A percentile compares a stretch with the other conserved stretches of the same genome.
Evolutionary conservation across 805 yeast genomes (phyloP).

Genomic region (Candida methanosorbosa): DNA sequence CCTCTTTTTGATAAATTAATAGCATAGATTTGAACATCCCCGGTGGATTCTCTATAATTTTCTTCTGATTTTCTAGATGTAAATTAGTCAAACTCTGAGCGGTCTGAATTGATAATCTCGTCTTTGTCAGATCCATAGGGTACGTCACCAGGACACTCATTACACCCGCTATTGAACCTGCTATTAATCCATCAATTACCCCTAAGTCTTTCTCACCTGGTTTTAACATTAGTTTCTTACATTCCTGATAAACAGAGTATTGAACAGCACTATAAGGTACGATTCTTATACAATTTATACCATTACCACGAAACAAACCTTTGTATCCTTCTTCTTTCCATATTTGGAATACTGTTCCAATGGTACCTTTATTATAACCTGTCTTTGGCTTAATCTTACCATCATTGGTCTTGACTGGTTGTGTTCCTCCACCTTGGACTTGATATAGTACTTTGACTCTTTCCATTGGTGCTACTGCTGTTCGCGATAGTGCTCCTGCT

Average conservation of each 20-base stretch:
- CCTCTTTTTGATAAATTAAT: slow-evolving; percentile 65
- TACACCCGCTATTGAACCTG: slow-evolving; percentile 80
- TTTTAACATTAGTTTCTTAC: slow-evolving; percentile 32
- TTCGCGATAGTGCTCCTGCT: slow-evolving; percentile 77
- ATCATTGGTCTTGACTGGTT: slow-evolving; percentile 11
- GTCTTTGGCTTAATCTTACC: slow-evolving; percentile 23
- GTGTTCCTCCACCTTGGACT: slow-evolving; percentile 50
- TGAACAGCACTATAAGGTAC: slow-evolving; percentile 95
- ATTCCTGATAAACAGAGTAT: slow-evolving; percentile 70
- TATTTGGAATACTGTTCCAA: slow-evolving; percentile 66
- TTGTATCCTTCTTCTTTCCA: slow-evolving; percentile 87
- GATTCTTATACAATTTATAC: slow-evolving; percentile 80
- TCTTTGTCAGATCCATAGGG: slow-evolving; percentile 86
- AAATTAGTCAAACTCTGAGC: slow-evolving; percentile 48
- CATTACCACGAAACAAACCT: slow-evolving; percentile 87
- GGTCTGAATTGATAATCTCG: slow-evolving; percentile 83
- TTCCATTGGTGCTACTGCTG: slow-evolving; percentile 92
- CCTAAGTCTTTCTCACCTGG: slow-evolving; percentile 28
- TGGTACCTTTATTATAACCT: slow-evolving; percentile 56
- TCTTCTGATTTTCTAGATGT: slow-evolving; percentile 21
- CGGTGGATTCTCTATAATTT: slow-evolving; percentile 47
- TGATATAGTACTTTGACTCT: slow-evolving; percentile 88
- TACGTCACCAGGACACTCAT: slow-evolving; percentile 77
- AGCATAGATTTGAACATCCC: slow-evolving; percentile 54
- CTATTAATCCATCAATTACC: slow-evolving; percentile 52